These are phyloP conservation scores for Wickerhamiella musiphila DNA, from an alignment of 805 yeast genomes.

Conservation along the genomic window DNA sequence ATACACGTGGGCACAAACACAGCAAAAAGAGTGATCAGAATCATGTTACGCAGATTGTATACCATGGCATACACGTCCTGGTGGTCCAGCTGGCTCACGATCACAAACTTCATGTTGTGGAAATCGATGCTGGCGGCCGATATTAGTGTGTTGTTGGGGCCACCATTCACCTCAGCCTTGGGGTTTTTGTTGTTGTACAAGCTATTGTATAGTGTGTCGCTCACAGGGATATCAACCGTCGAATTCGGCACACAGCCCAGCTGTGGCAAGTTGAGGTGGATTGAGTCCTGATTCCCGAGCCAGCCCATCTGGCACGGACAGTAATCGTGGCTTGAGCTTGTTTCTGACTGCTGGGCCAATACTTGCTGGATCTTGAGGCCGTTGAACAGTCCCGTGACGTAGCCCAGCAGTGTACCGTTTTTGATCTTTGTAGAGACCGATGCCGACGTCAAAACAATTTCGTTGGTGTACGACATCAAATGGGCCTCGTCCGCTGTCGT, in stretches of 20 bases:
- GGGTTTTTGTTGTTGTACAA: constrained; percentile 4
- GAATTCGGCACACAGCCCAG: no score
- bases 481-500: constrained; percentile 3
- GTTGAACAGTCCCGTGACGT: constrained; percentile 9
- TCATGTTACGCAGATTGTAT: constrained; percentile 8
- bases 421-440: no score
- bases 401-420: constrained; percentile 7
- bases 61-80: constrained; percentile 11
- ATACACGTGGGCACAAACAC: constrained; percentile 13
- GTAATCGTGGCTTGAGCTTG: not conserved
- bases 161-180: constrained; percentile 10
- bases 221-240: constrained; percentile 3
- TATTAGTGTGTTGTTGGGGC: constrained; percentile 12
- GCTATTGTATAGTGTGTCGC: constrained; percentile 5
- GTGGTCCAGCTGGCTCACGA: constrained; percentile 11
- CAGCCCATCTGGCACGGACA: not conserved
- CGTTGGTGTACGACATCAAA: constrained; percentile 9
- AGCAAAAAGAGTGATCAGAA: constrained; percentile 9
- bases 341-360: constrained; percentile 6
- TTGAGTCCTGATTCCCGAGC: not conserved
- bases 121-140: constrained; percentile 10
- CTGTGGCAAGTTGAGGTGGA: no score
- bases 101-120: constrained; percentile 7
- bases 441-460: constrained; percentile 3
- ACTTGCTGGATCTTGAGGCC: constrained; percentile 6